A percentile compares a stretch with the other conserved stretches of the same genome.
Conservation (phyloP, 805 yeast genomes). For the Torulaspora microellipsoides region DNA sequence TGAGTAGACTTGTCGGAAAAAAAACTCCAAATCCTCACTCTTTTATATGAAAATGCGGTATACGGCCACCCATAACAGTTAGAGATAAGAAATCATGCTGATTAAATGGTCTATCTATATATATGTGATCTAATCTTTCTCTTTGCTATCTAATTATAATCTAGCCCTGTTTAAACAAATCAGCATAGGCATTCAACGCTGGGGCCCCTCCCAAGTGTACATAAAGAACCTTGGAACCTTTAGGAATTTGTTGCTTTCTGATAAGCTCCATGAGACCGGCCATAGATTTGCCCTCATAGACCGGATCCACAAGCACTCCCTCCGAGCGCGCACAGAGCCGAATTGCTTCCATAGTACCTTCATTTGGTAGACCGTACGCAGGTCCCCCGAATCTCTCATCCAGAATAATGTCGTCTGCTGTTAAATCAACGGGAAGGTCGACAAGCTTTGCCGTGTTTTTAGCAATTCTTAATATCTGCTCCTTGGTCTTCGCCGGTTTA, state of each 20-base stretch:
- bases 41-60: conserved; percentile 1
- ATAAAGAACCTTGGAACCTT: conserved; percentile 32
- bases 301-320: conserved; percentile 38
- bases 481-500: conserved; percentile 35
- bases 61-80: not conserved
- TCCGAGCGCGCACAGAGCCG: conserved; percentile 35
- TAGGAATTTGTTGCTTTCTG: conserved; percentile 25
- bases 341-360: conserved; percentile 37
- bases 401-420: conserved; percentile 25
- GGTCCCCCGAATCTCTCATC: conserved; percentile 36
- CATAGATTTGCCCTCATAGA: conserved; percentile 38
- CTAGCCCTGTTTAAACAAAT: conserved; percentile 6
- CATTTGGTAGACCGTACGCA: conserved; percentile 35
- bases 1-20: not conserved
- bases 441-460: conserved; percentile 33
- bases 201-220: conserved; percentile 37
- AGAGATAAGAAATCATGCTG: not conserved
- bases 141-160: conserved; percentile 1
- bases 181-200: conserved; percentile 18
- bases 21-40: conserved; percentile 1
- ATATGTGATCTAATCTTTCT: not conserved
- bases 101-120: not conserved
- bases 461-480: conserved; percentile 35
- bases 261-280: conserved; percentile 31
- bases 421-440: conserved; percentile 27